Evolutionary conservation across 805 yeast genomes (phyloP).

Genomic region (Cyberlindnera saturnus): DNA sequence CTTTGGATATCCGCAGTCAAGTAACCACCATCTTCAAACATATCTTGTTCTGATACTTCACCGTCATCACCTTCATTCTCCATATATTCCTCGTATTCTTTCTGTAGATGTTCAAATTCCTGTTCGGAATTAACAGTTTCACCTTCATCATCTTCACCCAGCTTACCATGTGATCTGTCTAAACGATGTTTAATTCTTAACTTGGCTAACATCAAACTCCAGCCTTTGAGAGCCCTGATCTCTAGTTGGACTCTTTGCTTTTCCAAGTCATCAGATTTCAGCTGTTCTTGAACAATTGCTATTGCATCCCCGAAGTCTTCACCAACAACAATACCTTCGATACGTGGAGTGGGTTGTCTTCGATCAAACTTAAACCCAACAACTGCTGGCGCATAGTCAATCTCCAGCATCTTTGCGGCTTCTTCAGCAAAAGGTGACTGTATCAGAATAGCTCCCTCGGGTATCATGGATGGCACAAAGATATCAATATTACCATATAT

Average conservation of each 20-base stretch:
- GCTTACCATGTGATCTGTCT: conserved; percentile 39
- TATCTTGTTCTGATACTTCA: conserved; percentile 2
- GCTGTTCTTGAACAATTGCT: conserved; percentile 38
- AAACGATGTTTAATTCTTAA: conserved; percentile 36
- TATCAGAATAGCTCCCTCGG: conserved; percentile 66
- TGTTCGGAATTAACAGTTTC: conserved; percentile 4
- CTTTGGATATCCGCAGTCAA: conserved; percentile 5
- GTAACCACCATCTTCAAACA: conserved; percentile 12
- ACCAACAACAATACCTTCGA: conserved; percentile 75
- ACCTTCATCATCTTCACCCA: conserved; percentile 8
- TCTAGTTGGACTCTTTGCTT: conserved; percentile 39
- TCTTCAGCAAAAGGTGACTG: conserved; percentile 46
- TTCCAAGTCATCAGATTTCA: conserved; percentile 37
- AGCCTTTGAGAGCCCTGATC: conserved; percentile 40
- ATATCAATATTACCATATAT: conserved; percentile 81
- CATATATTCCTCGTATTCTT: conserved; percentile 19
- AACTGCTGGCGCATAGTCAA: conserved; percentile 85
- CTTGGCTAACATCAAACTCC: conserved; percentile 40
- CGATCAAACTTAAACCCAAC: conserved; percentile 74
- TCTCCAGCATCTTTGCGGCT: conserved; percentile 65
- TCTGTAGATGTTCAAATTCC: conserved; percentile 11
- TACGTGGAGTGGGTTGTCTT: conserved; percentile 50
- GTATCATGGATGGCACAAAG: conserved; percentile 75
- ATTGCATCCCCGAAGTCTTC: conserved; percentile 57
- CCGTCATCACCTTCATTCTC: conserved; percentile 15